Evolutionary conservation across 768 basidiomycete species (phyloP).

Genomic region (Cystobasidium tubakii): DNA sequence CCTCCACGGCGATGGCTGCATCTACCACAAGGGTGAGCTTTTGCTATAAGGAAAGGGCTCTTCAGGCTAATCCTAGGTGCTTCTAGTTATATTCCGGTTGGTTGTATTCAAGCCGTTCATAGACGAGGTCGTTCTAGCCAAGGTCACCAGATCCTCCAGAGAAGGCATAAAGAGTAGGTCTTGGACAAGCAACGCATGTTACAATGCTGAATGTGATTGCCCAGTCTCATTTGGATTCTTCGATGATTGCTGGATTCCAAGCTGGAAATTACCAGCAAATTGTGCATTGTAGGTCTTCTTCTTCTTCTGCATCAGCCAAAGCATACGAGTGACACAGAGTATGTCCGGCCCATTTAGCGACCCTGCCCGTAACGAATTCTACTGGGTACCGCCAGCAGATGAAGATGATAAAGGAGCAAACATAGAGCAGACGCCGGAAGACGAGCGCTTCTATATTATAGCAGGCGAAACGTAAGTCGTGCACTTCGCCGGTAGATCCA

Average conservation of each 20-base stretch:
- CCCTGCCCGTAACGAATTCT: constrained; percentile 47
- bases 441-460: constrained; percentile 42
- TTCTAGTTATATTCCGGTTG: constrained; percentile 73
- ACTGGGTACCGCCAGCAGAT: constrained; percentile 47
- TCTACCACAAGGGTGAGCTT: constrained; percentile 81
- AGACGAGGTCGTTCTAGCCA: constrained; percentile 82
- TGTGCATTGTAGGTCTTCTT: constrained; percentile 48
- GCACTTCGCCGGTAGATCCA: neutral
- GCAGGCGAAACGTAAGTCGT: constrained; percentile 35
- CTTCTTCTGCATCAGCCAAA: too few relatives aligned
- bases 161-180: constrained; percentile 72
- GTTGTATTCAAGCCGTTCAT: constrained; percentile 86
- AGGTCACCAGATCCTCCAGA: constrained; percentile 77
- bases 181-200: too few relatives aligned
- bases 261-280: constrained; percentile 71
- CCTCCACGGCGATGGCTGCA: constrained; percentile 84
- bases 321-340: too few relatives aligned
- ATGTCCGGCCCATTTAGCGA: constrained; percentile 45
- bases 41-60: neutral
- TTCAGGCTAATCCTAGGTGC: neutral
- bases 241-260: constrained; percentile 82
- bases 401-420: neutral
- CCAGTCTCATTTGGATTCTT: constrained; percentile 66
- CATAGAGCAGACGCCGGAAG: constrained; percentile 37
- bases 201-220: neutral